Base-by-base conservation (phyloP, 805 yeast species). In the Candida dajiaensis region DNA sequence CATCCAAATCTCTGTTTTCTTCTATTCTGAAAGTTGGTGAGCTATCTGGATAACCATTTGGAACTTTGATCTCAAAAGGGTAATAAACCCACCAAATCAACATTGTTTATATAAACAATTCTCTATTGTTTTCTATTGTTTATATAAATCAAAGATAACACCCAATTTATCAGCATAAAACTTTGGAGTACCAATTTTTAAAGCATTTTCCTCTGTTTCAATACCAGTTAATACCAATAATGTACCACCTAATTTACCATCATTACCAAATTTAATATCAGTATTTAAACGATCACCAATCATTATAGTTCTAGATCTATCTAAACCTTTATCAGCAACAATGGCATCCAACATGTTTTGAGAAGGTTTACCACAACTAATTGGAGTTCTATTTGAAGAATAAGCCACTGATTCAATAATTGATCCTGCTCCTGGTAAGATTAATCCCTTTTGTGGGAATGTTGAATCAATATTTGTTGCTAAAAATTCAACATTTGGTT, bases 381-480 rank as follows among this genome's bases (percentile, higher is more conserved):
- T 81, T 1, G 99, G 98, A 51, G 77, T 69, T 54, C 97, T 77
- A n/a, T 88, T 90, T 20, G 87, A 68, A 12, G 92, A 83, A 54
- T 68, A 80, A 2, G 87, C 78, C 16, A 88, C 81, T 0, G 89
- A 75, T 54, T 88, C 86, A 39, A 92, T 82, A 53, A 89, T 78
- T 2, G 97, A 83, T 1, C 99, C 99, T 1, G 99, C 98, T 26
- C 99, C 99, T 18, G 97, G 95, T 42, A 94, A 74, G 42, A 87
- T 76, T 56, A 78, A 72, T 1, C 96, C 97, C 65, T 86, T 83
- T 48, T 85, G 79, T 2, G 99, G 99, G 71, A 81, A 94, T 0
- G 99, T 94, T 1, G 96, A 85, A 65, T 94, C 99, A 38, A 87
- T 86, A 64, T 94, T 94, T 6, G 98, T 94, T 20, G 97, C 98